These are phyloP conservation scores for Aspergillus homomorphus DNA, from an alignment of 495 filamentous ascomycete species.

Conservation along the genomic window DNA sequence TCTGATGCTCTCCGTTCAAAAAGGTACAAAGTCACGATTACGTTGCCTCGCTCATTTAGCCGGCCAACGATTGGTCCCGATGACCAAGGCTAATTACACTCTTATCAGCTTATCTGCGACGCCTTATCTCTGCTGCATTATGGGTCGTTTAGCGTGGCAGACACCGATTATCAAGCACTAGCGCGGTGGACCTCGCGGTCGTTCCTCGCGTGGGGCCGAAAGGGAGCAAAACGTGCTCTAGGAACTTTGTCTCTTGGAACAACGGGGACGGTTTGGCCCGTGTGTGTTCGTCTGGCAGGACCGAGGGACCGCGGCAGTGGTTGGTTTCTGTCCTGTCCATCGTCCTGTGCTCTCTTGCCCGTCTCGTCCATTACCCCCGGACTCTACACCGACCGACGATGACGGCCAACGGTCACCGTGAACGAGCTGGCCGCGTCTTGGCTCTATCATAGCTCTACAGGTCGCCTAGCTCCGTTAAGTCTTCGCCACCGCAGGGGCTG, in stretches of 20 bases:
- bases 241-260: not conserved
- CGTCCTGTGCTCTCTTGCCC: constrained; percentile 8
- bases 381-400: constrained; percentile 7
- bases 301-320: not conserved
- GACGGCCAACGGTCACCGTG: constrained; percentile 13
- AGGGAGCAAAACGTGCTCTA: constrained; percentile 7
- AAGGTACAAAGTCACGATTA: not conserved
- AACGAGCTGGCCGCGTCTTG: constrained; percentile 16
- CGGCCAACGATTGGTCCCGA: constrained; percentile 12
- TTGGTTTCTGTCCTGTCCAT: too few relatives aligned
- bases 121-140: constrained; percentile 14
- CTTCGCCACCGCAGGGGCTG: constrained; percentile 19
- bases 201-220: constrained; percentile 21
- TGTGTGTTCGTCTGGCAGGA: not conserved
- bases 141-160: constrained; percentile 17
- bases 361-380: not conserved
- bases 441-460: constrained; percentile 7
- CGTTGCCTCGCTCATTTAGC: not conserved
- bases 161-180: constrained; percentile 14
- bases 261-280: not conserved
- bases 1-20: not conserved
- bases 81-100: constrained; percentile 35
- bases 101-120: constrained; percentile 28
- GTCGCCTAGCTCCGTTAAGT: constrained; percentile 2
- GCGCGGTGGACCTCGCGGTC: constrained; percentile 20